These are phyloP conservation scores for Aspergillus ibericus DNA, from an alignment of 2,329 filamentous ascomycete genomes.

Conservation along the genomic window DNA sequence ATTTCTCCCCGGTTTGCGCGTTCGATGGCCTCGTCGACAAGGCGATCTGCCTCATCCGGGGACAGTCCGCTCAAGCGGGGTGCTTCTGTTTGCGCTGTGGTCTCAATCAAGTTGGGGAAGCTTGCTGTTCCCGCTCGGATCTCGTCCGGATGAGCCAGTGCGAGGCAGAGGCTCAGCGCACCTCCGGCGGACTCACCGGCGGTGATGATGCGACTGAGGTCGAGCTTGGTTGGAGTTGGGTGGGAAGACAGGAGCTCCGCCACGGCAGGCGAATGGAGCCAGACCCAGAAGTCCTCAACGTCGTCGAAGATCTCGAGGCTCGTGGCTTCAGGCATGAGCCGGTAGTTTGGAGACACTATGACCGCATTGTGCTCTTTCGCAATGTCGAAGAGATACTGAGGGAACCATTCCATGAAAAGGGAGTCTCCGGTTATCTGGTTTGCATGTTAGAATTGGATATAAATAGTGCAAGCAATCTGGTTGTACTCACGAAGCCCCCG, in stretches of 20 bases:
- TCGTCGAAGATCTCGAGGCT: conserved; percentile 51
- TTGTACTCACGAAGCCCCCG: conserved; percentile 42
- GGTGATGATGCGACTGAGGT: conserved; percentile 26
- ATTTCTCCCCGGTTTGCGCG: neutral
- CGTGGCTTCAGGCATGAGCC: conserved; percentile 52
- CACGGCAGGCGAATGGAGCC: conserved; percentile 34
- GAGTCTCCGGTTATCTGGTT: conserved; percentile 33
- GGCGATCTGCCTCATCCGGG: neutral
- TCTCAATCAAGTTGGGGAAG: conserved; percentile 36
- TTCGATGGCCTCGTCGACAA: neutral
- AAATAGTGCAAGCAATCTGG: neutral
- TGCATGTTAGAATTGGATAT: conserved; percentile 5
- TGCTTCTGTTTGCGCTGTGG: conserved; percentile 9
- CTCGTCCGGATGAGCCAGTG: conserved; percentile 27
- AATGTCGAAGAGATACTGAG: conserved; percentile 42
- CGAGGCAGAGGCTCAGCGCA: conserved; percentile 28
- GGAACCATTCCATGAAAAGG: conserved; percentile 28
- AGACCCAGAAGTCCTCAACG: conserved; percentile 50
- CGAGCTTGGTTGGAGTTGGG: conserved; percentile 19
- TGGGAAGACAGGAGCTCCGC: conserved; percentile 11
- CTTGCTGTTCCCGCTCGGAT: conserved; percentile 32
- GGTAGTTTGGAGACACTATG: conserved; percentile 51
- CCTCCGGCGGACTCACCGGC: conserved; percentile 36
- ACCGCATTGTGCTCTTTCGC: conserved; percentile 45
- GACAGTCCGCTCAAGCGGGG: conserved; percentile 1